phyloP scores from a whole-genome alignment of 2,329 filamentous ascomycete genomes.

The Cryphonectria radicalis region DNA sequence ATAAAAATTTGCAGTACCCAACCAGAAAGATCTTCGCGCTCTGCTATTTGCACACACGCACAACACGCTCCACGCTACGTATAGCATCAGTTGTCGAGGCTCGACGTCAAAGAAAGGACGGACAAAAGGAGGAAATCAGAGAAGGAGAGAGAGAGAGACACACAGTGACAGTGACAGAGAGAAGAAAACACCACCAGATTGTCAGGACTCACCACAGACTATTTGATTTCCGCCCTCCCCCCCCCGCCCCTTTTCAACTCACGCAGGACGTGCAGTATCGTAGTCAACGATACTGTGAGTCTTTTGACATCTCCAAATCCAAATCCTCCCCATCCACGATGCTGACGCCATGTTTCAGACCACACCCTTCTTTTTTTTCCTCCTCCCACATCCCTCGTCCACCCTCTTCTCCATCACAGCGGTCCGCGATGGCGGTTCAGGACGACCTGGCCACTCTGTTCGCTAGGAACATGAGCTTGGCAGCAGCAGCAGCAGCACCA shows the following conservation, averaged over 20 bases:
- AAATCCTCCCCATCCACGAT: neutral
- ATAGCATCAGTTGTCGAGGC: conserved; percentile 20
- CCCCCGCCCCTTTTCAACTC: neutral
- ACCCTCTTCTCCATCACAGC: conserved; percentile 38
- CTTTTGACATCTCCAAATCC: neutral
- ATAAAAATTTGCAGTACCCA: conserved; percentile 43
- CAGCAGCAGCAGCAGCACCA: conserved; percentile 27
- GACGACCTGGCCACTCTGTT: conserved; percentile 85
- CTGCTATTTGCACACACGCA: conserved; percentile 20
- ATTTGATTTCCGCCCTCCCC: neutral
- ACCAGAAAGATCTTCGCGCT: conserved; percentile 18
- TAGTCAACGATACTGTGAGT: conserved; percentile 11
- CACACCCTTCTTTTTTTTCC: neutral
- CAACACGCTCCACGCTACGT: conserved; percentile 15
- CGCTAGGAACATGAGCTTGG: conserved; percentile 72
- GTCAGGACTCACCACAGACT: conserved; percentile 24
- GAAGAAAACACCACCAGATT: conserved; percentile 18
- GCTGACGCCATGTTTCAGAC: conserved; percentile 12
- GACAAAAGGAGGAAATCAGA: neutral
- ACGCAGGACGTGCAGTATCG: conserved; percentile 2
- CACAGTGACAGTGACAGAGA: neutral
- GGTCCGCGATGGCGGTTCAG: conserved; percentile 65
- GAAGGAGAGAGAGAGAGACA: neutral
- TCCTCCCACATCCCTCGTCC: neutral
- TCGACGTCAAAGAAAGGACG: neutral